Evolutionary conservation across 306 rosid genomes (phyloP), one percentile per base, ranked within the genome.

Genomic region (Rosa lucieae): DNA sequence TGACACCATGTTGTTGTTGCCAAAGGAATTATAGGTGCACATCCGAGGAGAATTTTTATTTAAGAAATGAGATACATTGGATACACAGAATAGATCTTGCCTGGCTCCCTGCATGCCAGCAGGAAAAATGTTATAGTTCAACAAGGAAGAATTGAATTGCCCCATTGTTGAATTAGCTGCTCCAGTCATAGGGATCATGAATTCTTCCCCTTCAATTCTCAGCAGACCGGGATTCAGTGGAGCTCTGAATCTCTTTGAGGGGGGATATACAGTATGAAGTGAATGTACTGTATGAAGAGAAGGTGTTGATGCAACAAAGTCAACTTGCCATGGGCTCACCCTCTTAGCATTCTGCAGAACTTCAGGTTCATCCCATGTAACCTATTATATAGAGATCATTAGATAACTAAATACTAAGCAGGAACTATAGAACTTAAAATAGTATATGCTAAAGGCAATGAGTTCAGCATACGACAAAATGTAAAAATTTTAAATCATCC

Each of bases 101-200:
- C 97, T 93, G 98, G 97, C 98, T 93, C 98, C 98, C 98, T 91
- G 97, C 98, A 91, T 93, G 98, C 93, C 89, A 77, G 89, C 97
- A 87, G 98, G 94, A 87, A 85, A 83, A 80, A 75, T 75, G 86
- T 79, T 80, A 66, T 73, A 79, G 86, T 61, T 84, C 87, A 85
- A 88, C 82, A 89, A 62, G 43, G 92, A 26, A 56, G 49, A 90
- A 72, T 78, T 79, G 76, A 79, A 29, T n/a, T 74, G 84, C 29
- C 29, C 29, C 29, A 29, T 29, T 29, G 29, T 29, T 29, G 29
- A 29, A 29, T 29, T 29, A 29, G 29, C 11, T 70, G 78, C 73
- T 75, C 78, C 81, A 37, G 77, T 58, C 78, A 79, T 18, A 39
- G 89, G 72, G 73, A 75, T 81, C 67, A 73, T 79, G 79, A 76